phyloP scores from a whole-genome alignment of 805 yeast genomes.

The Saturnispora sekii region DNA sequence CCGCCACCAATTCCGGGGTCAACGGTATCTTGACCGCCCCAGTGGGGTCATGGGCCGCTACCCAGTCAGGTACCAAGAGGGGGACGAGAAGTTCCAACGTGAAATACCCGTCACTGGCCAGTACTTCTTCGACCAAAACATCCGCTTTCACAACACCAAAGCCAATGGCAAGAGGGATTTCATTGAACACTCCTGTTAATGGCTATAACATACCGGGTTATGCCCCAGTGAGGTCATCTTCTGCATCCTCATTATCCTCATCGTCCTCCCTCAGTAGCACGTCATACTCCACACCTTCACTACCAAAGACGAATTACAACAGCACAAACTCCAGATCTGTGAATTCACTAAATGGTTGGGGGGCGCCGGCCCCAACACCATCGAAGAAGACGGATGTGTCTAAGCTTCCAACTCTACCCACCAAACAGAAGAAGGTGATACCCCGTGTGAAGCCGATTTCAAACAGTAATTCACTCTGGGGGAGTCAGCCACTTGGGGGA shows the following conservation, averaged over 20 bases:
- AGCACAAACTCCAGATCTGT: not conserved
- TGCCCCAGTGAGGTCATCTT: slow-evolving; percentile 23
- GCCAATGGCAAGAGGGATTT: slow-evolving; percentile 13
- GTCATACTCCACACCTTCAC: no score
- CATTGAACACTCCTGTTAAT: slow-evolving; percentile 12
- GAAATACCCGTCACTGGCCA: not conserved
- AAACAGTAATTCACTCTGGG: slow-evolving; percentile 27
- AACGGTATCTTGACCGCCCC: slow-evolving; percentile 5
- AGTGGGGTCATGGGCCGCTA: slow-evolving; percentile 1
- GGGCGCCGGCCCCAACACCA: slow-evolving; percentile 4
- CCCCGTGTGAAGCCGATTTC: slow-evolving; percentile 52
- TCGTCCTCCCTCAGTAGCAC: slow-evolving; percentile 10
- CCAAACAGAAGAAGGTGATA: slow-evolving; percentile 33
- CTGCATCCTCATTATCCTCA: slow-evolving; percentile 21
- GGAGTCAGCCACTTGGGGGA: slow-evolving; percentile 7
- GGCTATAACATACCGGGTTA: slow-evolving; percentile 17
- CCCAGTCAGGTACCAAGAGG: not conserved
- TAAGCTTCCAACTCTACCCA: slow-evolving; percentile 30
- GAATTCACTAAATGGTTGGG: slow-evolving; percentile 9
- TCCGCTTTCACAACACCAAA: not conserved
- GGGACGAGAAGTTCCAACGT: slow-evolving; percentile 3
- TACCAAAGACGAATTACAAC: not conserved
- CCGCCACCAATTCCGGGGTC: slow-evolving; percentile 18
- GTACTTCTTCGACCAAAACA: not conserved
- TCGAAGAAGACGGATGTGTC: slow-evolving; percentile 3